Conservation (phyloP, 208 protist species). For the Leishmania amazonensis region DNA sequence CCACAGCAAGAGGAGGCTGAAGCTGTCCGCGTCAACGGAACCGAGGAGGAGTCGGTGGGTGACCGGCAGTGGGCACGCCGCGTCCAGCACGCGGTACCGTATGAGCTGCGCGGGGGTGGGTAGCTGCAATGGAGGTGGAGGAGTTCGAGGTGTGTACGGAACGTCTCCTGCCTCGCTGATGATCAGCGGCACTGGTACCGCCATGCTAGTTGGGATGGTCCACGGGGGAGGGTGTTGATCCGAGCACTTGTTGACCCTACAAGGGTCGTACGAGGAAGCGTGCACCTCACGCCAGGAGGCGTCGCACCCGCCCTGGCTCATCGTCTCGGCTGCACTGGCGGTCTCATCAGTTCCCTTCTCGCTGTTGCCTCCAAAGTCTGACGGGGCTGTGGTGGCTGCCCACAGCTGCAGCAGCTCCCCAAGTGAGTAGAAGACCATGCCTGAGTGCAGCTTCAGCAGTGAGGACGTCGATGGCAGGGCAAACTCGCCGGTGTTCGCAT, state of each 20-base stretch:
- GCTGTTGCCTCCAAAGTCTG: neutral
- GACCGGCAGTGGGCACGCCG: conserved; percentile 9
- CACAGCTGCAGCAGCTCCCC: conserved; percentile 27
- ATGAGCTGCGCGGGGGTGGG: conserved; percentile 27
- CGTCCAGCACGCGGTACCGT: conserved; percentile 23
- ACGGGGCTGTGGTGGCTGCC: neutral
- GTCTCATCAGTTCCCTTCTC: neutral
- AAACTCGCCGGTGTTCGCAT: neutral
- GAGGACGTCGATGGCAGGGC: neutral
- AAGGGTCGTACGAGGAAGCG: neutral
- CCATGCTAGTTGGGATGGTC: neutral
- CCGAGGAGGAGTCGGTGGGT: conserved; percentile 30
- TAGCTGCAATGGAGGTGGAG: neutral
- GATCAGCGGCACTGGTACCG: neutral
- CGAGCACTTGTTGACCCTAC: neutral
- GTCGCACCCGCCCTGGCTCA: neutral
- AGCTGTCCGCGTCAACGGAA: conserved; percentile 7
- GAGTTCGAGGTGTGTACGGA: neutral
- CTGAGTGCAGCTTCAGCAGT: conserved; percentile 1
- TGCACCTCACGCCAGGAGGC: neutral
- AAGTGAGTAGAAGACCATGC: conserved; percentile 27
- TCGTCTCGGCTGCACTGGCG: neutral
- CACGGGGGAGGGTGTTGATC: neutral
- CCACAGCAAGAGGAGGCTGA: conserved; percentile 13
- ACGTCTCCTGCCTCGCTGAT: neutral